Base-by-base conservation (phyloP, 495 filamentous ascomycete species). In the Achaetomiella virescens region DNA sequence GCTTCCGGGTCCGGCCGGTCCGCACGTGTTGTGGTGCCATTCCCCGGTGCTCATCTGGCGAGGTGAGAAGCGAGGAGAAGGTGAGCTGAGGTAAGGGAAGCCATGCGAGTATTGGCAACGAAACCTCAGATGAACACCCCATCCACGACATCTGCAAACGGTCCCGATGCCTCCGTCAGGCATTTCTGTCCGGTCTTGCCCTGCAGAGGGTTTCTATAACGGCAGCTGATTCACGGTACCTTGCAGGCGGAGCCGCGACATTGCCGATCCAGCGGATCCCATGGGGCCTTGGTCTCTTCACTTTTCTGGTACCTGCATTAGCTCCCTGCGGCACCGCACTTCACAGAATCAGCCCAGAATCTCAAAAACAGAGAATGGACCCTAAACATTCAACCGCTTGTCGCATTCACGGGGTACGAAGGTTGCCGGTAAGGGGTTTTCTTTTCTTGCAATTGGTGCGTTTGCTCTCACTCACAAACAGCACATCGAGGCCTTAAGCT, bases 271-370 rank as follows among this genome's bases (percentile, higher is more conserved):
- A 53, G 8, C 24, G 52, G 43, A 44, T 14, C 17, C 1, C 20
- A 22, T 21, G 40, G 41, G 42, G 45, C 18, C 15, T 24, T 29
- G 12, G 52, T n/a, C 14, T 21, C 25, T 54, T 42, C 15, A 6
- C 40, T 21, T n/a, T n/a, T 47, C 37, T 40, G 18, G 56, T 54
- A 45, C 57, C 56, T 54, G 57, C 51, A 59, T 55, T 54, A 54
- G 51, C 56, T 24, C 46, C 53, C 38, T 43, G 46, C 25, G 29
- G 27, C 21, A 14, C 24, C 5, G 20, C 24, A 33, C 3, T 49
- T 17, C 6, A 31, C 21, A 17, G 1, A 17, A 27, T 17, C 12
- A 55, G 14, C 47, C 47, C 25, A 36, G 47, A 49, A 47, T 8
- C 18, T 9, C 45, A 49, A 3, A 42, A 12, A 57, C 5, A 45